These are phyloP conservation scores for Gymnopus androsaceus DNA, from an alignment of 1,284 basidiomycete species.

Conservation along the genomic window DNA sequence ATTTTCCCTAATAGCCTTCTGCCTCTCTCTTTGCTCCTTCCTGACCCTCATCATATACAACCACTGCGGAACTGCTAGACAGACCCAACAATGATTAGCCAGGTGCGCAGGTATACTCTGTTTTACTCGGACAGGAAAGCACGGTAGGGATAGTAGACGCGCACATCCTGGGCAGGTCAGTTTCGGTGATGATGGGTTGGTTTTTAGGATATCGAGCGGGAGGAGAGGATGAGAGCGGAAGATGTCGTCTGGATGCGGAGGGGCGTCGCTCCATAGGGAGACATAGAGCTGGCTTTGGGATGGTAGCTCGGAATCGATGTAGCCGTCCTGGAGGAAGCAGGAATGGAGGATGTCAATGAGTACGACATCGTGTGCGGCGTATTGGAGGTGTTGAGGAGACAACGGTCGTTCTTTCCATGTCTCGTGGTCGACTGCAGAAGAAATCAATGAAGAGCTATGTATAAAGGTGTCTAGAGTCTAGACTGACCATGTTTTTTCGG, in stretches of 20 bases:
- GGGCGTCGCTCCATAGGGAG: constrained; percentile 4
- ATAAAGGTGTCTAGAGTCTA: not conserved
- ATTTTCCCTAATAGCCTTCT: not conserved
- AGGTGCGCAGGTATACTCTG: not conserved
- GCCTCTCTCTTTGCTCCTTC: not conserved
- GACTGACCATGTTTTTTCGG: not conserved
- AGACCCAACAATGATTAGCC: not conserved
- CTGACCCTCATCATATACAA: not conserved
- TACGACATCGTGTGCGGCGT: constrained; percentile 15
- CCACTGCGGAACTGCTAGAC: not conserved
- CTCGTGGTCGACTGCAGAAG: constrained; percentile 8
- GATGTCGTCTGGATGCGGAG: not conserved
- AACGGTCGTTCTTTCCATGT: constrained; percentile 13
- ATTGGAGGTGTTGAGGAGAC: not conserved
- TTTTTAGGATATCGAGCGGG: constrained; percentile 2
- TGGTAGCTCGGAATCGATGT: constrained; percentile 1
- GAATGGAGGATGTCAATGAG: constrained; percentile 5
- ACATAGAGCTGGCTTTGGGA: constrained; percentile 6
- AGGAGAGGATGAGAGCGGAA: constrained; percentile 7
- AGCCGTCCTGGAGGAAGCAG: constrained; percentile 3
- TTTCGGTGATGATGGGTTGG: not conserved
- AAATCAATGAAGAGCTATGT: not conserved
- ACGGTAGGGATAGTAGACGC: not conserved
- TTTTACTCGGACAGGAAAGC: too few species aligned
- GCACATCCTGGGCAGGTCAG: constrained; percentile 6